Base-by-base conservation (phyloP, 345 rosid genomes). In the Citrus reticulata region DNA sequence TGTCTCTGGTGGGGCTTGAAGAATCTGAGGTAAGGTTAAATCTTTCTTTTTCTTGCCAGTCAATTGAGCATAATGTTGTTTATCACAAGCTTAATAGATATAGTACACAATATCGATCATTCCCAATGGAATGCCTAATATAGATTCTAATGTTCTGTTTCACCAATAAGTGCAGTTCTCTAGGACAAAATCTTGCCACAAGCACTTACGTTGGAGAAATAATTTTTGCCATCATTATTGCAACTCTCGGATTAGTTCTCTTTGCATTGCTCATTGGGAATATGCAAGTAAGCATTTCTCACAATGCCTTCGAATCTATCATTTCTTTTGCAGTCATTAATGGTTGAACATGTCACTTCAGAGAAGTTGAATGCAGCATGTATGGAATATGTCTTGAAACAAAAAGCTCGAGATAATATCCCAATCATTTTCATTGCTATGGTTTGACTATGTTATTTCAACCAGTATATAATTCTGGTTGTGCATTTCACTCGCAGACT, bases 1-100 rank as follows among this genome's bases (percentile, higher is more conserved):
- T 92, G 96, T 81, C 95, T 95, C 37, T 95, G 99, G 99, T 95
- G 98, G 98, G 99, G 99, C 17, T 80, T 95, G 67, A 92, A 80
- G 87, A 95, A 92, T 79, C 90, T 93, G 71, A 93, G 97, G 97
- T 91, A 83, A 75, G 11, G 24, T 51, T 1, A 62, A 29, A 14
- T 2, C 22, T 16, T 7, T 14, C 4, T 17, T 64, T 30, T 64
- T 30, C n/a, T 64, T 32, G 40, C 40, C 68, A 30, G 24, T 34
- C 42, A 65, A 65, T 65, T 39, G 4, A 65, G 14, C 42, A 65
- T 65, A 65, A 65, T 8, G 11, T 7, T 65, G 1, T 19, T 65
- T 65, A 19, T 34, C 5, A 11, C 14, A 65, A 65, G 40, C 42
- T 65, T 34, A 65, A 6, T 63, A 63, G 68, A 63, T 63, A 35